Base-by-base conservation (phyloP, 192 early-diverging fungal species). In the Rhizophlyctis rosea region DNA sequence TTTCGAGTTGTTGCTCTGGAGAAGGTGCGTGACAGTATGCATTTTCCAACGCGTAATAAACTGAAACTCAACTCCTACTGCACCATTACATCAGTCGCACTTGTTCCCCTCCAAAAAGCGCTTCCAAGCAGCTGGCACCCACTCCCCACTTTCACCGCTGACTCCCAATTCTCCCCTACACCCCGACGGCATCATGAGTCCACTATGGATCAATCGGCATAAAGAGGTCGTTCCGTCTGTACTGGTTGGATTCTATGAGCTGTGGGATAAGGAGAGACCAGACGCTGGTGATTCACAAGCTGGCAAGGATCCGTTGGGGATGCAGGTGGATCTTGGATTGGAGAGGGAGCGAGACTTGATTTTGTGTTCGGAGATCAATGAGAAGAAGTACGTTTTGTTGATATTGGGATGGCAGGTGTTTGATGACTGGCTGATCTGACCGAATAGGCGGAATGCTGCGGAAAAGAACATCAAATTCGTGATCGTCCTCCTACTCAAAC, bases 111-210 rank as follows among this genome's bases (percentile, higher is more conserved):
- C 47, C 47, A 47, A 47, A 1, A 47, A 31, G 21, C n/a, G 9
- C 64, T 53, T 13, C 39, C 59, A 7, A 24, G 11, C 5, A 59
- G 34, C 35, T 39, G 32, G 61, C 44, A 33, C 4, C 54, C 67
- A 81, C 63, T 87, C 86, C 16, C 54, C 76, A 5, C 62, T 94
- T 18, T 92, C 91, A 3, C 92, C 92, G 3, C 68, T 83, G 0
- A 76, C 72, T 23, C 76, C 78, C 4, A 61, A 71, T 3, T 95
- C 93, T 4, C 85, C 89, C 11, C 61, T 93, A 51, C 79, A 86
- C 77, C 91, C 93, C 0, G 90, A 93, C 72, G 93, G 93, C 21
- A 68, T 95, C n/a, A 85, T 95, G 65, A 71, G 80, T 0, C 81
- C 89, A 0, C 34, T 64, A 14, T 95, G 89, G 89, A 61, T 91